Conservation (phyloP, 73 alveolate genomes). For the Strombidium stylifer region DNA sequence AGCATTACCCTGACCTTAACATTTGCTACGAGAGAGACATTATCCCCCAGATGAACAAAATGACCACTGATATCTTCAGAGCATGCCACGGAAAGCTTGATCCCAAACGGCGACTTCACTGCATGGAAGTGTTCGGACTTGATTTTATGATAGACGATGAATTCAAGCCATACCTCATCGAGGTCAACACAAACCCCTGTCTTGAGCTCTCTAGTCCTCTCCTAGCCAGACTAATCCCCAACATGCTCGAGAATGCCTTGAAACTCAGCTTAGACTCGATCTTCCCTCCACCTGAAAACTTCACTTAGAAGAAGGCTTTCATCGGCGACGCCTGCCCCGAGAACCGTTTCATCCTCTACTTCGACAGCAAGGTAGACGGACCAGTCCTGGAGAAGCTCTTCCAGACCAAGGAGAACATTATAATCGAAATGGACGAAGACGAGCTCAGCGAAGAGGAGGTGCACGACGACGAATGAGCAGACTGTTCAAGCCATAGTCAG, state of each 20-base stretch:
- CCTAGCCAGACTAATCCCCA: conserved; percentile 71
- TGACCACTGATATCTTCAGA: conserved; percentile 76
- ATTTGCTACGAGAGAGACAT: conserved; percentile 74
- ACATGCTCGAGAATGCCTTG: conserved; percentile 52
- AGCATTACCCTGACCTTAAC: conserved; percentile 22
- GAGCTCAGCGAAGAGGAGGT: conserved; percentile 38
- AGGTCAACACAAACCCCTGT: conserved; percentile 96
- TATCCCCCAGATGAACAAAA: conserved; percentile 68
- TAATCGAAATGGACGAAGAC: conserved; percentile 2
- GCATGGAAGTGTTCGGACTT: conserved; percentile 92
- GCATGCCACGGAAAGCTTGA: conserved; percentile 77
- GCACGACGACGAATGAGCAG: conserved; percentile 24
- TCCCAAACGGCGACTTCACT: conserved; percentile 66
- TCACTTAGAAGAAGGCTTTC: conserved; percentile 21
- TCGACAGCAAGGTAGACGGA: neutral
- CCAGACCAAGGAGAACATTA: conserved; percentile 25
- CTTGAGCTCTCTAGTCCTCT: conserved; percentile 89
- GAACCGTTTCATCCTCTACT: neutral
- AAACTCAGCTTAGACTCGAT: conserved; percentile 52
- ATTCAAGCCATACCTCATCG: conserved; percentile 85
- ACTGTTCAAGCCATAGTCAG: no score
- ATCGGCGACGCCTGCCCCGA: conserved; percentile 38
- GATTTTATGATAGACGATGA: conserved; percentile 95
- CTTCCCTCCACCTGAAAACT: conserved; percentile 51
- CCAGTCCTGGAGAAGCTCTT: neutral